Percentiles rank a stretch among this genome's conserved stretches.
Evolutionary conservation across 306 rosid genomes (phyloP).

Genomic region (Trichosanthes cucumerina): DNA sequence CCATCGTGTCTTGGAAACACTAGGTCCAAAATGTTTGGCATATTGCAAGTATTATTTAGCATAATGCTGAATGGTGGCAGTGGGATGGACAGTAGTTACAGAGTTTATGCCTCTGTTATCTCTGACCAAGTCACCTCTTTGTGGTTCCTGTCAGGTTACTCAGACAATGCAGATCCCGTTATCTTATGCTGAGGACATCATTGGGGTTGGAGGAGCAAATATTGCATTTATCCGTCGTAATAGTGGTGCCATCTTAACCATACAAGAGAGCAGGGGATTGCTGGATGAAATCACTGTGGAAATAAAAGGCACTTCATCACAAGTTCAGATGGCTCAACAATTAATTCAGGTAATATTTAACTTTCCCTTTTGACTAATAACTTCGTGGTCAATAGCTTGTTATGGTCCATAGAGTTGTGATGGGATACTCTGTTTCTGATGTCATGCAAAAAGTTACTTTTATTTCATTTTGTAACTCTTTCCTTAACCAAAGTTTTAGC

Average conservation of each 20-base stretch:
- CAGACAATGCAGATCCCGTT: slow-evolving; percentile 98
- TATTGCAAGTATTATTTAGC: background rate
- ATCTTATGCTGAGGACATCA: slow-evolving; percentile 90
- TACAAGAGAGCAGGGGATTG: slow-evolving; percentile 79
- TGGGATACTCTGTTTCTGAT: background rate
- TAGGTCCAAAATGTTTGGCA: background rate
- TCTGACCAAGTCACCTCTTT: background rate
- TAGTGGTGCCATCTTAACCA: slow-evolving; percentile 86
- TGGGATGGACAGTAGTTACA: background rate
- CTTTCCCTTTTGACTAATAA: background rate
- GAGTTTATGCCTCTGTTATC: background rate
- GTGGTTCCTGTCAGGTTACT: slow-evolving; percentile 42
- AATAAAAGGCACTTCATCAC: slow-evolving; percentile 82
- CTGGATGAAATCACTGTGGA: slow-evolving; percentile 93
- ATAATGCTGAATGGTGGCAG: background rate
- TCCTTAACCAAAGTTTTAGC: background rate
- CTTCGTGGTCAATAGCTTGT: background rate
- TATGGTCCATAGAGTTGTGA: background rate
- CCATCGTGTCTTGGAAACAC: background rate
- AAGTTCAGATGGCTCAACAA: slow-evolving; percentile 86
- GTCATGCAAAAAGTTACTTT: background rate
- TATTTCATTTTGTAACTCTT: background rate
- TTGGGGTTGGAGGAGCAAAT: slow-evolving; percentile 85
- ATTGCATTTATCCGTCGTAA: slow-evolving; percentile 84
- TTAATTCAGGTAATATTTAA: slow-evolving; percentile 59